phyloP scores from a whole-genome alignment of 2,329 filamentous ascomycete genomes.

The Calonectria hongkongensis region DNA sequence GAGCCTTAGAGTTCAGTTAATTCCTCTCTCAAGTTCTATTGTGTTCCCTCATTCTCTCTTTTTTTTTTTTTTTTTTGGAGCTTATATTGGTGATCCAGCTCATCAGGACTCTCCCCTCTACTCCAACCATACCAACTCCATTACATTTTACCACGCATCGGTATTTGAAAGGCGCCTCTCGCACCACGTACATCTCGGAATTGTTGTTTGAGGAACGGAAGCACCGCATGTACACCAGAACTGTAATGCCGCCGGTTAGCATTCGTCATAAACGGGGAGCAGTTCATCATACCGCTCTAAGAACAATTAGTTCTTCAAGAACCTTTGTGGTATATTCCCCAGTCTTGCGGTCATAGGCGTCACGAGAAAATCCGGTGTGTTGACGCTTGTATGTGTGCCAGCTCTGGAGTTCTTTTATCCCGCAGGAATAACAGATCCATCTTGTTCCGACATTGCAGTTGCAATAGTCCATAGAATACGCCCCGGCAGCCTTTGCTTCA shows the following conservation, averaged over 20 bases:
- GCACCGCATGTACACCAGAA: background rate
- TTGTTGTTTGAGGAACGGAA: background rate
- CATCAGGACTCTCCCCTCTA: too few relatives aligned
- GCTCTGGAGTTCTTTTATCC: background rate
- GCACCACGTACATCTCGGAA: background rate
- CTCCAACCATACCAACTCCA: background rate
- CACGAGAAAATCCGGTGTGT: background rate
- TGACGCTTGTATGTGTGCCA: background rate
- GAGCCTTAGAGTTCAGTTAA: too few relatives aligned
- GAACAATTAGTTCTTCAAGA: background rate
- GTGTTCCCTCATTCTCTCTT: too few relatives aligned
- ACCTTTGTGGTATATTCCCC: background rate
- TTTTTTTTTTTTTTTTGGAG: too few relatives aligned
- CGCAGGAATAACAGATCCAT: background rate
- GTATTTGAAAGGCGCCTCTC: background rate
- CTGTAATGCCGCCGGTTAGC: background rate
- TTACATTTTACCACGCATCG: background rate
- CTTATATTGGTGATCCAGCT: too few relatives aligned
- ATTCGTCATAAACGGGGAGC: background rate
- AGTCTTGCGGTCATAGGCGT: background rate
- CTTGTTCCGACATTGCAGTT: background rate
- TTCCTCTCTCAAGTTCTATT: too few relatives aligned
- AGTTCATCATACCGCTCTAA: background rate
- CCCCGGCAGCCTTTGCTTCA: background rate
- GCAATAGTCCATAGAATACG: background rate